Conservation (phyloP, 169 alveolate species). For the Amoebophrya sp. region DNA sequence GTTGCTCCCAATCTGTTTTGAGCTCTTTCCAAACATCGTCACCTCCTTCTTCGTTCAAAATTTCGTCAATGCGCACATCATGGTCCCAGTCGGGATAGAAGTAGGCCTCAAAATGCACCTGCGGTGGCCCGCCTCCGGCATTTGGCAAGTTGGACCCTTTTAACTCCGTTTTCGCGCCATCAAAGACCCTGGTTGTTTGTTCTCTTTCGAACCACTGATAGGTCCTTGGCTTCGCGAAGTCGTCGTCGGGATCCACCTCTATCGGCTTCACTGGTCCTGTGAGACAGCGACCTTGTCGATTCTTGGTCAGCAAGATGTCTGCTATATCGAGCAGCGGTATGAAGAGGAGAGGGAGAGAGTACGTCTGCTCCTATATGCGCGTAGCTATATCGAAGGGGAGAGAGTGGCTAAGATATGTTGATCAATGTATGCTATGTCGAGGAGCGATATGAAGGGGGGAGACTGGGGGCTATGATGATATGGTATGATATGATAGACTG, state of each 20-base stretch:
- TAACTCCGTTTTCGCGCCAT: constrained; percentile 39
- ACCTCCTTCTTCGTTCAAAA: constrained; percentile 19
- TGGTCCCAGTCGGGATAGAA: constrained; percentile 44
- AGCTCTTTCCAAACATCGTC: constrained; percentile 39
- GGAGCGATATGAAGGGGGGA: too few species aligned
- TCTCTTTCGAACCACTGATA: constrained; percentile 33
- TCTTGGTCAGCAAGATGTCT: not conserved
- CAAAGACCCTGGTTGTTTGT: constrained; percentile 39
- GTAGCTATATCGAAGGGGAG: too few species aligned
- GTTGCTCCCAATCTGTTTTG: constrained; percentile 10
- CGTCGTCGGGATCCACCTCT: not conserved
- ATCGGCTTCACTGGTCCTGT: not conserved
- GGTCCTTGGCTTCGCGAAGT: constrained; percentile 18
- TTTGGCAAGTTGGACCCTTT: constrained; percentile 27
- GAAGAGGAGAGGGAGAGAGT: too few species aligned
- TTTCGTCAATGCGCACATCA: constrained; percentile 35
- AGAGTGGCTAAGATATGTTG: too few species aligned
- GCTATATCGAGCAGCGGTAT: not conserved
- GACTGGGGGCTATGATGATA: too few species aligned
- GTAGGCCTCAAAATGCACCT: constrained; percentile 40
- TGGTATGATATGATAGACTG: too few species aligned
- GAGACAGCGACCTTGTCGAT: not conserved
- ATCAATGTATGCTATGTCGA: too few species aligned
- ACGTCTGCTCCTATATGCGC: too few species aligned
- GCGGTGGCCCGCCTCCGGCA: constrained; percentile 37